Base-by-base conservation (phyloP, 2,329 filamentous ascomycete species). In the Diplocarpon mali region DNA sequence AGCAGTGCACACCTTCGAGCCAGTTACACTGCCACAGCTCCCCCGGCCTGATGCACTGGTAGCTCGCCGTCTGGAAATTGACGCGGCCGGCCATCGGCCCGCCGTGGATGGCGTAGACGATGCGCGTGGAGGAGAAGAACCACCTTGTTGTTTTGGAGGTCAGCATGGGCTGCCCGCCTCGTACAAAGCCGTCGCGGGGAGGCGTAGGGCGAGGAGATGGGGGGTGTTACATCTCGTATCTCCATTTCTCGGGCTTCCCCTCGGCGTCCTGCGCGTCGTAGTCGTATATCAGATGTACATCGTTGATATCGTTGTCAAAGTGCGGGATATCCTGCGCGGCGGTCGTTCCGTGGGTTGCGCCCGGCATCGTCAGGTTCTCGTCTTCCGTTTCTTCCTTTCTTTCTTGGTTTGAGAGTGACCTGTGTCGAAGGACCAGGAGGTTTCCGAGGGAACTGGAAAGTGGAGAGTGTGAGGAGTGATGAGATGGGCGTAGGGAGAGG, bases 1-100 rank as follows among this genome's bases (percentile, higher is more conserved):
- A 4, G 40, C 37, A 38, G 35, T 47, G 45, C 47, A 46, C 3
- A 24, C 20, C 20, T 24, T 78, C 73, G 1, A 78, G 66, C 73
- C 73, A 78, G 47, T 73, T 77, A 50, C 71, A 69, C 53, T 78
- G 74, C 74, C 74, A 78, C 0, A 77, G 55, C 56, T 78, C 74
- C 1, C 71, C 71, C 0, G 72, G 69, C 0, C 74, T 66, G 24
- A 78, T 69, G 57, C 74, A 78, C 54, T 77, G 73, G 53, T 73
- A 78, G 1, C 68, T 70, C 11, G 67, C 71, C 1, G 67, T 65
- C 52, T 76, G 72, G 56, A 68, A 75, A 57, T 75, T 75, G 41
- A 63, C 60, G 2, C 71, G 66, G 2, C 72, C 72, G 0, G 69
- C 68, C 74, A 78, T 78, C 2, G 74, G 75, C 0, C 74, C 74